These are phyloP conservation scores for Penicillium janthinellum DNA, from an alignment of 2,329 filamentous ascomycete species.

Conservation along the genomic window DNA sequence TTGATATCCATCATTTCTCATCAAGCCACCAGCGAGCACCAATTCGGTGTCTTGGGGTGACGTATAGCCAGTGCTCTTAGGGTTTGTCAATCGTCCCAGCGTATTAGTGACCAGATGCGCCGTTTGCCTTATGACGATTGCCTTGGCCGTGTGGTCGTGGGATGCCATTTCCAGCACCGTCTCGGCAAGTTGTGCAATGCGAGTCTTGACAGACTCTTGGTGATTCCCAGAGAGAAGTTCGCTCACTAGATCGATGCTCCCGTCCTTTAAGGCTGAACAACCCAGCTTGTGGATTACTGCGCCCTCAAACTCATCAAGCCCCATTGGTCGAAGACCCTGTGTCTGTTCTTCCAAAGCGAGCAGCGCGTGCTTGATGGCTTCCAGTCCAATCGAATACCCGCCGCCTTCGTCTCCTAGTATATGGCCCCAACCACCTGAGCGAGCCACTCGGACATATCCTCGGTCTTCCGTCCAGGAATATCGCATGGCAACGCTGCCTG, in stretches of 20 bases:
- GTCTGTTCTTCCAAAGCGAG: slow-evolving; percentile 31
- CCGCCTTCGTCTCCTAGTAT: slow-evolving; percentile 50
- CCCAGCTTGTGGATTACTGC: slow-evolving; percentile 19
- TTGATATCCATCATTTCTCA: slow-evolving; percentile 23
- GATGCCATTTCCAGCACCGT: slow-evolving; percentile 13
- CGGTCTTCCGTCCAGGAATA: slow-evolving; percentile 29
- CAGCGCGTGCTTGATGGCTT: slow-evolving; percentile 40
- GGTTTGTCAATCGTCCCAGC: slow-evolving; percentile 18
- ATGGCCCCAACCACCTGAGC: slow-evolving; percentile 49
- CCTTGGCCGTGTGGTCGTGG: slow-evolving; percentile 6
- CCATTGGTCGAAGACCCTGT: slow-evolving; percentile 12
- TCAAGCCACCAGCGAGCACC: slow-evolving; percentile 25
- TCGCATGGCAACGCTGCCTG: slow-evolving; percentile 48
- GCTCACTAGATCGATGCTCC: slow-evolving; percentile 20
- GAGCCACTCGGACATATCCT: slow-evolving; percentile 32
- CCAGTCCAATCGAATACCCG: slow-evolving; percentile 45
- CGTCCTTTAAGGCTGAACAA: background rate
- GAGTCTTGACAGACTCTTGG: slow-evolving; percentile 14
- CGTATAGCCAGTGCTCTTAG: slow-evolving; percentile 12
- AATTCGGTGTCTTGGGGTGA: slow-evolving; percentile 14
- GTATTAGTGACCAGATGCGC: slow-evolving; percentile 15
- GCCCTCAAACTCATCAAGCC: slow-evolving; percentile 11
- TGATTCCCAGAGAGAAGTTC: slow-evolving; percentile 17
- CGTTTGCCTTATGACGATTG: slow-evolving; percentile 17
- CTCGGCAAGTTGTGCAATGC: slow-evolving; percentile 22